Conservation (phyloP, 1,284 basidiomycete genomes). For the Athelia sp. region DNA sequence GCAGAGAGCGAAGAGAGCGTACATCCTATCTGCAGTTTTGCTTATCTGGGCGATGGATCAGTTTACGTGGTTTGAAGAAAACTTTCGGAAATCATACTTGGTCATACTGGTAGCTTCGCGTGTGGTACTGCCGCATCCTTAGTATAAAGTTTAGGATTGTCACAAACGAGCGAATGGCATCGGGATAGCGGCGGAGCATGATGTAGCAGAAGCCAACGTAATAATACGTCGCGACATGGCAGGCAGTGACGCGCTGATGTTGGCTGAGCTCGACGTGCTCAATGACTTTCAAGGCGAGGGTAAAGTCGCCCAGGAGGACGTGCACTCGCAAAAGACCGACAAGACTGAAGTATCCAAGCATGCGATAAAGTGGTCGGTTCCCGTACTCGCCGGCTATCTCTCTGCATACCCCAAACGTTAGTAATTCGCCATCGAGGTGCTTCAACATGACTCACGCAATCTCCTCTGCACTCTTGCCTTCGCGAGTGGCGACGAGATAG, state of each 20-base stretch:
- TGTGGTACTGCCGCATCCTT: constrained; percentile 93
- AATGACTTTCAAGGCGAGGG: constrained; percentile 92
- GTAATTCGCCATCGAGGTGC: neutral
- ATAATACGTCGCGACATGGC: constrained; percentile 93
- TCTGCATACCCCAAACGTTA: constrained; percentile 32
- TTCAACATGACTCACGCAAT: constrained; percentile 55
- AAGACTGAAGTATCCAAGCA: constrained; percentile 97
- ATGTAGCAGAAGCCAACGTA: constrained; percentile 97
- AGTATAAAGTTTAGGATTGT: constrained; percentile 92
- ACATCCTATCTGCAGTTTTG: constrained; percentile 98
- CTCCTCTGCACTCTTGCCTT: constrained; percentile 79
- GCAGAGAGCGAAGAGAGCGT: constrained; percentile 91
- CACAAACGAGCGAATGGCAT: constrained; percentile 91
- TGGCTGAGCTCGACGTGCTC: constrained; percentile 89
- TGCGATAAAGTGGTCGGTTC: constrained; percentile 83
- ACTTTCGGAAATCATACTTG: constrained; percentile 46
- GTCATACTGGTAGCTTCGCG: constrained; percentile 93
- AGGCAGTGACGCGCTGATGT: constrained; percentile 90
- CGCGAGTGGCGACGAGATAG: constrained; percentile 79
- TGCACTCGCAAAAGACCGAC: constrained; percentile 95
- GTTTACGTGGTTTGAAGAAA: neutral
- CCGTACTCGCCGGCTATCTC: constrained; percentile 93
- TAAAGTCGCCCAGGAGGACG: constrained; percentile 94
- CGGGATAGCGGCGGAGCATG: constrained; percentile 90
- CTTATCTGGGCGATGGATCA: constrained; percentile 60